Conservation (phyloP, 2,329 filamentous ascomycete species). For the Blastomyces percursus region DNA sequence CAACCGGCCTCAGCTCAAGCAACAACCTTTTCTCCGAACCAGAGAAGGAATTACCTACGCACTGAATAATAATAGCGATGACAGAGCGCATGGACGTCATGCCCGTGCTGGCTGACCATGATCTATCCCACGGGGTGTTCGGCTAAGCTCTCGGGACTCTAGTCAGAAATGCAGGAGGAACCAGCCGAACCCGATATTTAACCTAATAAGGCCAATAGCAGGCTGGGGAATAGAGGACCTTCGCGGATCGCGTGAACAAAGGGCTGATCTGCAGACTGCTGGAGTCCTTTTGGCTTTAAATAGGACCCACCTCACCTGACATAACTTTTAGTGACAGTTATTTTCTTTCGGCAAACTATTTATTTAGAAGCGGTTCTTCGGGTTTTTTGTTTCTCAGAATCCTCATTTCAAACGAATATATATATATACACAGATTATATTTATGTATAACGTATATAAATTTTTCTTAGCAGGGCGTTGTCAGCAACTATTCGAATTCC, state of each 20-base stretch:
- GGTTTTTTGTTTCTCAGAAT: no score
- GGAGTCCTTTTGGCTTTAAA: background rate
- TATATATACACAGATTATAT: no score
- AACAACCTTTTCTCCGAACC: no score
- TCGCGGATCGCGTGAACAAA: background rate
- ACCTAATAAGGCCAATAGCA: background rate
- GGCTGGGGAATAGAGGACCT: background rate
- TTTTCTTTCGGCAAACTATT: background rate
- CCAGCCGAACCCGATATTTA: background rate
- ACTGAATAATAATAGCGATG: background rate
- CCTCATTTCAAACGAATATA: no score
- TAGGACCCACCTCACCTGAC: background rate
- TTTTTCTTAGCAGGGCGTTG: background rate
- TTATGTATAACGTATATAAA: no score
- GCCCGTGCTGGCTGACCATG: background rate
- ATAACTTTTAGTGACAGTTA: background rate
- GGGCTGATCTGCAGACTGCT: background rate
- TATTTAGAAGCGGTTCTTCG: no score
- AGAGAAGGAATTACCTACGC: no score
- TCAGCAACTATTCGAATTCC: background rate
- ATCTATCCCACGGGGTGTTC: no score
- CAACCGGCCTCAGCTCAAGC: no score
- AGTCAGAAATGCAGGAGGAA: background rate
- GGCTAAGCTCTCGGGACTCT: background rate
- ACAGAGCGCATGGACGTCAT: background rate